Evolutionary conservation across 352 stramenopile species (phyloP).

Genomic region (Pythium rishiriense): DNA sequence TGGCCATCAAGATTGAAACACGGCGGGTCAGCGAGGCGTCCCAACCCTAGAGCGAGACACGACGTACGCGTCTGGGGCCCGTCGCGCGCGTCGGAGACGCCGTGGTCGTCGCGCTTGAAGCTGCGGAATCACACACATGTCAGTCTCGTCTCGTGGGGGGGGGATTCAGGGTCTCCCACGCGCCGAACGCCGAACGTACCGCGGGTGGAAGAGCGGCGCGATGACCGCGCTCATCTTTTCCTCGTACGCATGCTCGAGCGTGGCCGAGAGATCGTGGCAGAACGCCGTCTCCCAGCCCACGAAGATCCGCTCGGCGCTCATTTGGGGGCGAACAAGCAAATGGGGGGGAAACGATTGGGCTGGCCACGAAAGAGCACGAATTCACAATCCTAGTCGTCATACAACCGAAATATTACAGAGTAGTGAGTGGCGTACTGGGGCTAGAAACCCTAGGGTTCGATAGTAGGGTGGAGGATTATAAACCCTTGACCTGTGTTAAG

Average conservation of each 20-base stretch:
- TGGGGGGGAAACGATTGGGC: too few relatives aligned
- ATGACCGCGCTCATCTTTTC: slow-evolving; percentile 82
- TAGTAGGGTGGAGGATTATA: too few relatives aligned
- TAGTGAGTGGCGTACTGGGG: too few relatives aligned
- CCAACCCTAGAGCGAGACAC: too few relatives aligned
- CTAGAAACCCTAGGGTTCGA: too few relatives aligned
- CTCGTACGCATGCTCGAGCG: slow-evolving; percentile 62
- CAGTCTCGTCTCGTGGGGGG: too few relatives aligned
- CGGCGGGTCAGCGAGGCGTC: slow-evolving; percentile 2
- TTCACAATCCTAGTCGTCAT: too few relatives aligned
- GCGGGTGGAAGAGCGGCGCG: slow-evolving; percentile 80
- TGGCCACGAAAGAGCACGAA: too few relatives aligned
- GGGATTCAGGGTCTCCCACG: too few relatives aligned
- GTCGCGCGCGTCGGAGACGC: slow-evolving; percentile 59
- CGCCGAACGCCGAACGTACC: slow-evolving; percentile 40
- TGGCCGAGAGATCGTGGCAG: slow-evolving; percentile 61
- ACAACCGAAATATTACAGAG: too few relatives aligned
- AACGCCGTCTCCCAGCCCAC: slow-evolving; percentile 79
- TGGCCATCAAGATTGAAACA: background rate
- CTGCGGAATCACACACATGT: too few relatives aligned
- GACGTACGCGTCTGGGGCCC: slow-evolving; percentile 56
- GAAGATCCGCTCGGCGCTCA: slow-evolving; percentile 59
- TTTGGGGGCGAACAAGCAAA: background rate
- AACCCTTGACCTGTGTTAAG: too few relatives aligned
- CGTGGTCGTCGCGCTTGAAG: slow-evolving; percentile 67